Evolutionary conservation across 2,329 filamentous ascomycete genomes (phyloP), one percentile per base, ranked within the genome.

Genomic region (Lachnellula arida): DNA sequence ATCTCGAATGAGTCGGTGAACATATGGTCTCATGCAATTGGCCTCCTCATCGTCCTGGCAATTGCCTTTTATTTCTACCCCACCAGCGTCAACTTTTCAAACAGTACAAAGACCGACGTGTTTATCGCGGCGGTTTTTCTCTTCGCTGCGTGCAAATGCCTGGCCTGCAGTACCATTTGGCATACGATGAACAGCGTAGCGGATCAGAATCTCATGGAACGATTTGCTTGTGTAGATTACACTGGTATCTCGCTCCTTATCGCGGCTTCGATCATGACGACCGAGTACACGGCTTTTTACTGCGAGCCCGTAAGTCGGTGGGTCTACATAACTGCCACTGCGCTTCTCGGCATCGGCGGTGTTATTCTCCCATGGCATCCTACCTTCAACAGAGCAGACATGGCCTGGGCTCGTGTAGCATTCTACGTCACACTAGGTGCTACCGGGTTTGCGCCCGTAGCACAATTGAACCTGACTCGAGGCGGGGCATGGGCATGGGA

Each of bases 101-200:
- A 90, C 59, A 95, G 90, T 72, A 91, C 89, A 56, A 95, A 91
- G 53, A 84, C 88, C 49, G 94, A 99, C 70, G 84, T 97, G 57
- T 82, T 94, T 68, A 91, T 99, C 60, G 92, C 93, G 0, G 91
- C 89, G 22, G 81, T 95, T 63, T 99, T 99, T 80, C 97, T 99
- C 77, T 89, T 96, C 68, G 94, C 93, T 48, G 94, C 94, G 46
- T 91, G 87, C 78, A 91, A 97, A 73, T 97, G 93, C 68, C 82
- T 99, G 54, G 85, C 93, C 69, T 99, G 94, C 84, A 95, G 89
- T 60, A 93, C 88, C 61, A 85, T 97, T 69, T 99, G 94, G 94
- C 94, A 99, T 76, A 97, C 94, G 25, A 97, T 99, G 91, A 96
- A 93, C 76, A 91, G 90, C 66, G 95, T 97, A 53, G 91, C 93